phyloP scores from a whole-genome alignment of 345 rosid species.

The Clausena lansium region DNA sequence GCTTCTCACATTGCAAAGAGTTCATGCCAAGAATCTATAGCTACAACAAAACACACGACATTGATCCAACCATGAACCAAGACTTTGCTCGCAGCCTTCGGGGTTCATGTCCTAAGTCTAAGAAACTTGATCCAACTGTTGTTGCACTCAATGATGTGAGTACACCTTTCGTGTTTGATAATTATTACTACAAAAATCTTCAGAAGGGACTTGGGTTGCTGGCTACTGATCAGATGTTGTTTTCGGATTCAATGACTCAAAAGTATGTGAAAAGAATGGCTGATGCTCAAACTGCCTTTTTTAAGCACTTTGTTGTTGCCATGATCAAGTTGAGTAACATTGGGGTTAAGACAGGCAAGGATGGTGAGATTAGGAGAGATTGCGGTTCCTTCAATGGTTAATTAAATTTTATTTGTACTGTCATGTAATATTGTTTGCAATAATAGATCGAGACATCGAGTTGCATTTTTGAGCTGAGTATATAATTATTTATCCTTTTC shows the following conservation, averaged over 20 bases:
- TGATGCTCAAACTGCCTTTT: neutral
- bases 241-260: neutral
- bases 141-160: slow-evolving; percentile 9
- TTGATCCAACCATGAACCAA: slow-evolving; percentile 18
- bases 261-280: slow-evolving; percentile 10
- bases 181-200: slow-evolving; percentile 11
- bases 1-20: slow-evolving; percentile 15
- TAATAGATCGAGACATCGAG: neutral
- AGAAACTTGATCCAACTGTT: neutral
- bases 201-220: slow-evolving; percentile 7
- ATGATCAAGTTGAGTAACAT: slow-evolving; percentile 10
- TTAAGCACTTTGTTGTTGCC: slow-evolving; percentile 2
- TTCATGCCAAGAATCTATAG: slow-evolving; percentile 16
- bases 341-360: slow-evolving; percentile 2
- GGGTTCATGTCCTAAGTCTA: neutral
- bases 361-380: slow-evolving; percentile 15
- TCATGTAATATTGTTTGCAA: too few relatives aligned
- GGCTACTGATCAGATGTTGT: slow-evolving; percentile 8
- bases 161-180: slow-evolving; percentile 14
- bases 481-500: too few relatives aligned
- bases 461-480: neutral
- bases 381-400: slow-evolving; percentile 14
- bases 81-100: slow-evolving; percentile 3
- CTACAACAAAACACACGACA: slow-evolving; percentile 11
- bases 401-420: neutral